Percentiles rank a stretch among this genome's conserved stretches.
phyloP scores from a whole-genome alignment of 2,329 filamentous ascomycete species.

The Mollisiaceae sp. region DNA sequence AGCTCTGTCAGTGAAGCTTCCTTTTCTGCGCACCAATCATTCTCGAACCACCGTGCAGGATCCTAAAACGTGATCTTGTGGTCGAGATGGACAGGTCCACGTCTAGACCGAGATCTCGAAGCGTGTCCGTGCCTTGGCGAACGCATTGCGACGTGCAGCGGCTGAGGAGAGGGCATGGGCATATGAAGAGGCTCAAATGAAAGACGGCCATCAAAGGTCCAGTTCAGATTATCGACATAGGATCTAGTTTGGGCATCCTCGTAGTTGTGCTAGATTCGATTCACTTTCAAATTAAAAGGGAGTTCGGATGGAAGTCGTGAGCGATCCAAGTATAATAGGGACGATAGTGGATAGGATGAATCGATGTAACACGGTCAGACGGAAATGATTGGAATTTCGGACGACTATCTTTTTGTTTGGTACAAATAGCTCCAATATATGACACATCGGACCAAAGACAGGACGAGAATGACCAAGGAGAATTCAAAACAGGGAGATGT shows the following conservation, averaged over 20 bases:
- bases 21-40: neutral
- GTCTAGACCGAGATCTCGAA: neutral
- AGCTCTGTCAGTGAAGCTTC: constrained; percentile 10
- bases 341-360: neutral
- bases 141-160: neutral
- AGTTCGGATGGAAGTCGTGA: neutral
- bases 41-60: neutral
- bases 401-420: neutral
- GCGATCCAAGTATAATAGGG: neutral
- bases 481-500: constrained; percentile 22
- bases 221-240: too few relatives aligned
- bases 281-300: neutral
- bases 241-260: neutral
- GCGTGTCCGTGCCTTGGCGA: neutral
- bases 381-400: neutral
- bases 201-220: too few relatives aligned
- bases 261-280: neutral
- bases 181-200: too few relatives aligned
- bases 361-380: neutral
- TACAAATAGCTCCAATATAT: neutral
- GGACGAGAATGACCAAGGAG: neutral
- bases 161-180: too few relatives aligned
- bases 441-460: neutral
- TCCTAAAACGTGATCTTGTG: neutral
- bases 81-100: too few relatives aligned